Evolutionary conservation across 176 grass and related monocot genomes (phyloP).

Genomic region (Aegilops speltoides): DNA sequence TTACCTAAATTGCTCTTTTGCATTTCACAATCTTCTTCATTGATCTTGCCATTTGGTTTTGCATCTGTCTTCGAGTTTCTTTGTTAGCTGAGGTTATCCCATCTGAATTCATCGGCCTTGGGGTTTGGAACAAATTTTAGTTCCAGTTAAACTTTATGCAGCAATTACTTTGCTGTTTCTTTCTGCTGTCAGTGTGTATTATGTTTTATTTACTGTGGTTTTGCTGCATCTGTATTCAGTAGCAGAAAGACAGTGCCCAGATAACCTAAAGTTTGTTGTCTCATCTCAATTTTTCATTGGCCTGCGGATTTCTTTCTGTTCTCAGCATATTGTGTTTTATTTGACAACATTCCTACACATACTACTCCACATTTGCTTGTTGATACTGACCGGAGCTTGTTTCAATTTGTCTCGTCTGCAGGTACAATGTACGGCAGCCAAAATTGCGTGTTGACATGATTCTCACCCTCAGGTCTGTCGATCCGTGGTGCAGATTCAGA

Average conservation of each 20-base stretch:
- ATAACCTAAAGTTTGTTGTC: no score
- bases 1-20: not conserved
- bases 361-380: not conserved
- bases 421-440: not conserved
- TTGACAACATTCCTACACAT: not conserved
- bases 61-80: not conserved
- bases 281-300: no score
- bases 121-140: not conserved
- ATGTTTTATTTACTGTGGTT: not conserved
- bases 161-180: not conserved
- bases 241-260: no score
- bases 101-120: not conserved
- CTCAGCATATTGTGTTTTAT: not conserved
- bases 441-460: not conserved
- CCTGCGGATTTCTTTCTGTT: not conserved
- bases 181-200: not conserved
- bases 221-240: no score
- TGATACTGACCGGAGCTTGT: not conserved
- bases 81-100: not conserved
- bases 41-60: not conserved
- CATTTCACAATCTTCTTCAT: not conserved
- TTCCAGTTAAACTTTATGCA: not conserved
- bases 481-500: not conserved
- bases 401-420: not conserved
- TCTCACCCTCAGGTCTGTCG: not conserved